These are phyloP conservation scores for Acanthamoeba quina DNA, from an alignment of 208 protist species.

Conservation along the genomic window DNA sequence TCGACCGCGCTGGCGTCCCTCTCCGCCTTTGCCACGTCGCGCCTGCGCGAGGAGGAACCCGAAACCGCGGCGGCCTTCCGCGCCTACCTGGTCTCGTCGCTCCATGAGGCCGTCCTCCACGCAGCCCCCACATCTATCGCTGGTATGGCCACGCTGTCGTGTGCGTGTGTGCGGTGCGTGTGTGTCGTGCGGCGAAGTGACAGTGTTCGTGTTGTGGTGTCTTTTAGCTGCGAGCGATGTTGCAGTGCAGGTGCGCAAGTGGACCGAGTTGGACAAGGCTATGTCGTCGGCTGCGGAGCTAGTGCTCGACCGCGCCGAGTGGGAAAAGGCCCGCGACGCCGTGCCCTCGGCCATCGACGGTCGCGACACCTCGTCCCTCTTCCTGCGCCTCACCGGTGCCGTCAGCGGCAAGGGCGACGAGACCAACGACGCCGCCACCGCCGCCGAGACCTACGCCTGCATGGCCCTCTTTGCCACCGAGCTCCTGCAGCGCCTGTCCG, in stretches of 20 bases:
- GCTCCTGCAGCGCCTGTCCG: neutral
- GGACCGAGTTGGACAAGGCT: neutral
- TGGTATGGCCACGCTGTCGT: neutral
- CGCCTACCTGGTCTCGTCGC: neutral
- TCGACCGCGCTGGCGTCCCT: neutral
- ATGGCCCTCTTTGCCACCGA: slow-evolving; percentile 57
- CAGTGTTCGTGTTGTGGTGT: neutral
- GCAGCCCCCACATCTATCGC: neutral
- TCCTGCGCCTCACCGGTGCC: slow-evolving; percentile 19
- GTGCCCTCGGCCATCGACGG: slow-evolving; percentile 10
- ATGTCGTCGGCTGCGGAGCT: neutral
- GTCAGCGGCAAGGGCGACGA: neutral
- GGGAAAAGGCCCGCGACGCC: slow-evolving; percentile 12
- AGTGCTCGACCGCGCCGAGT: neutral
- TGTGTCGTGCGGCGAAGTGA: neutral
- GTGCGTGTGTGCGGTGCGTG: too few species aligned
- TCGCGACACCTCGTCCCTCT: slow-evolving; percentile 28
- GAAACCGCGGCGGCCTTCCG: neutral
- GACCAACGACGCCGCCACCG: neutral
- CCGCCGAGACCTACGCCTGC: neutral
- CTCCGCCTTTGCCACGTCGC: neutral
- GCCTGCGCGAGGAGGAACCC: neutral
- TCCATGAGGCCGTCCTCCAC: slow-evolving; percentile 35
- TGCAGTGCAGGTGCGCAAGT: neutral
- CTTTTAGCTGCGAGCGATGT: neutral